Evolutionary conservation across 495 filamentous ascomycete genomes (phyloP).

Genomic region (Tetracladium setigerum): DNA sequence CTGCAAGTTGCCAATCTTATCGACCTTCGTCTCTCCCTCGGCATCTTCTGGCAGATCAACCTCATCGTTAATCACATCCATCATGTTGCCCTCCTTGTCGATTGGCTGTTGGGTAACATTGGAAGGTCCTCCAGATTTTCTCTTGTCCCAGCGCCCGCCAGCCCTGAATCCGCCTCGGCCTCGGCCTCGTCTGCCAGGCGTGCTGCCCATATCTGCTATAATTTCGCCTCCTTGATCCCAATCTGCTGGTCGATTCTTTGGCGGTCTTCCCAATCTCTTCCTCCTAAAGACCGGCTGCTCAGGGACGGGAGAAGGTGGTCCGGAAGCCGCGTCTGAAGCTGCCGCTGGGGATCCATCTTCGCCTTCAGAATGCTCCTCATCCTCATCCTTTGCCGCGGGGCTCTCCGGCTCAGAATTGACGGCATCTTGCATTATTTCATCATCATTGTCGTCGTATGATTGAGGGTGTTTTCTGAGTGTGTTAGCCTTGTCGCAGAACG

Average conservation of each 20-base stretch:
- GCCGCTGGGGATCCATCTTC: constrained; percentile 30
- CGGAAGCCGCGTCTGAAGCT: constrained; percentile 33
- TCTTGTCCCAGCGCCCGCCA: constrained; percentile 60
- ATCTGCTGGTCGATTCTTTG: constrained; percentile 73
- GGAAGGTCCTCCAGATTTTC: constrained; percentile 54
- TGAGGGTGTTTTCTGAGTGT: constrained; percentile 41
- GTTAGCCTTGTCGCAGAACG: constrained; percentile 13
- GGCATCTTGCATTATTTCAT: constrained; percentile 38
- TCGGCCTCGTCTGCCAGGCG: constrained; percentile 53
- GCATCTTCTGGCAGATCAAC: constrained; percentile 79
- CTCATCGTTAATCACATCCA: constrained; percentile 89
- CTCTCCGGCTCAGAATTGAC: constrained; percentile 14
- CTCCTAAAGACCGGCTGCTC: constrained; percentile 53
- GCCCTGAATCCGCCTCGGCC: constrained; percentile 66
- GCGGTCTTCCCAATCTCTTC: constrained; percentile 75
- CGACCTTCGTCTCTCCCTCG: constrained; percentile 88
- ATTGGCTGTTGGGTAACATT: constrained; percentile 75
- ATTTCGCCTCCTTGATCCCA: constrained; percentile 57
- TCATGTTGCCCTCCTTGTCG: constrained; percentile 90
- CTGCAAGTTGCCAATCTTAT: constrained; percentile 72
- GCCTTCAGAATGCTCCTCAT: constrained; percentile 31
- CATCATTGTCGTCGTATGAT: constrained; percentile 39
- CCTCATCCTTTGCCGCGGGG: constrained; percentile 25
- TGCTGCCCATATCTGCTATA: constrained; percentile 42
- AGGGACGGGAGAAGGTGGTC: constrained; percentile 32